Evolutionary conservation across 495 filamentous ascomycete genomes (phyloP), one percentile per base, ranked within the genome.

Genomic region (Evansstolkia leycettana): DNA sequence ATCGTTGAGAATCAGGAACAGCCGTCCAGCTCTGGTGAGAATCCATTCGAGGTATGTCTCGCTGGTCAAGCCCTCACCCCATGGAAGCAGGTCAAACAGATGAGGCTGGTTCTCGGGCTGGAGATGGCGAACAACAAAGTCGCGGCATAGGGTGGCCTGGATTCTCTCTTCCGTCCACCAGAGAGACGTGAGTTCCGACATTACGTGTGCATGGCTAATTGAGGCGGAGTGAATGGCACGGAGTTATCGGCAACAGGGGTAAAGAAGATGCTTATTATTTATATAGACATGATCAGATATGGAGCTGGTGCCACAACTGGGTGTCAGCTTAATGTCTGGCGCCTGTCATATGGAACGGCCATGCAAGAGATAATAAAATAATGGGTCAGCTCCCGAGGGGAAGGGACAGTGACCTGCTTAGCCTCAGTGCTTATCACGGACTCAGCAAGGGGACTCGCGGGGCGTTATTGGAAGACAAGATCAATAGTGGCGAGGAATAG

Each of bases 1-100:
- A 38, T 88, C 80, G 27, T 76, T 67, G 20, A 94, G 69, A 20
- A 87, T 82, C 20, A 96, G 68, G 44, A 93, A 96, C 35, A 93
- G 70, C 37, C 77, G 72, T 42, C 73, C 80, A 3, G 84, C 79
- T 45, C 78, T 81, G 40, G 80, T 61, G 33, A 92, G 64, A 39
- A 96, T 92, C 82, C 84, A 92, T 45, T 94, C 88, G 57, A 84
- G 77, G 49, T 94, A 96, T 1, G 85, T 92, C 43, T 84, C 79
- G 47, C 85, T 83, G 1, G 87, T 94, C 43, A 95, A 55, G 9
- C 80, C 83, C 48, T 88, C 85, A n/a, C 85, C 87, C 58, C 90
- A 94, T 12, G 70, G 70, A 24, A 88, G 58, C 0, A 77, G 76
- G 30, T 69, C 64, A 48, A 90, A 76, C 11, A 95, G 64, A 17